These are phyloP conservation scores for Chaetomidium leptoderma DNA, from an alignment of 495 filamentous ascomycete species.

Conservation along the genomic window DNA sequence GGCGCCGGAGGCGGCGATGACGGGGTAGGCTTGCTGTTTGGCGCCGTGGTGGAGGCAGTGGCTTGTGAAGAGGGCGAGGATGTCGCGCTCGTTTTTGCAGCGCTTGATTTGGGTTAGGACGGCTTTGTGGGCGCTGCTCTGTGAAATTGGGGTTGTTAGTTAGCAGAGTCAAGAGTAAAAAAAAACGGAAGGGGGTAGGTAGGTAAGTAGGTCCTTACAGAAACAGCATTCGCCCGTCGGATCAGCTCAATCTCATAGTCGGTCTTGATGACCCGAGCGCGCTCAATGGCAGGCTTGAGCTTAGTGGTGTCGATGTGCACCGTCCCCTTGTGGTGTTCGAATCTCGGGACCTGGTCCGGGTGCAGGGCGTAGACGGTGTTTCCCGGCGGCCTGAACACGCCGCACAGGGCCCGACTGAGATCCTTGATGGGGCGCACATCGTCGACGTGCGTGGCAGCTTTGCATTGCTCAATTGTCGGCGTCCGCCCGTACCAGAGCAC, in stretches of 20 bases:
- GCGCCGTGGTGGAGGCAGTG: conserved; percentile 67
- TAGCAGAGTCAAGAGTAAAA: background rate
- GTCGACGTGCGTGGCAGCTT: conserved; percentile 51
- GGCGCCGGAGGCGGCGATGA: conserved; percentile 73
- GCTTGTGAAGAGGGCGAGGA: conserved; percentile 70
- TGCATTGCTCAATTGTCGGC: conserved; percentile 48
- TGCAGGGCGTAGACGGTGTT: conserved; percentile 43
- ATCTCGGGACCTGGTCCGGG: conserved; percentile 39
- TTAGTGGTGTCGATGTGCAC: conserved; percentile 39
- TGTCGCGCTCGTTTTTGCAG: conserved; percentile 72
- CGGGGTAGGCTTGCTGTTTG: conserved; percentile 75
- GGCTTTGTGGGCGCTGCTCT: conserved; percentile 62
- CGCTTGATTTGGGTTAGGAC: conserved; percentile 57
- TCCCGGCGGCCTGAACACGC: conserved; percentile 28
- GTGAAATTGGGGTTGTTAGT: background rate
- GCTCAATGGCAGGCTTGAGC: conserved; percentile 65
- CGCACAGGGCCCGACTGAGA: conserved; percentile 34
- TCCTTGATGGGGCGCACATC: conserved; percentile 42
- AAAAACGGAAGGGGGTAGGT: background rate
- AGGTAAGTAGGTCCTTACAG: conserved; percentile 25
- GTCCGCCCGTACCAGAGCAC: conserved; percentile 60
- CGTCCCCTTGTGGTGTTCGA: conserved; percentile 32
- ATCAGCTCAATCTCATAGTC: conserved; percentile 76
- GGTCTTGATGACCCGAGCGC: conserved; percentile 70
- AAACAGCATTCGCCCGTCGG: conserved; percentile 70